These are phyloP conservation scores for Magnaporthiopsis poae DNA, from an alignment of 2,329 filamentous ascomycete species.

Conservation along the genomic window DNA sequence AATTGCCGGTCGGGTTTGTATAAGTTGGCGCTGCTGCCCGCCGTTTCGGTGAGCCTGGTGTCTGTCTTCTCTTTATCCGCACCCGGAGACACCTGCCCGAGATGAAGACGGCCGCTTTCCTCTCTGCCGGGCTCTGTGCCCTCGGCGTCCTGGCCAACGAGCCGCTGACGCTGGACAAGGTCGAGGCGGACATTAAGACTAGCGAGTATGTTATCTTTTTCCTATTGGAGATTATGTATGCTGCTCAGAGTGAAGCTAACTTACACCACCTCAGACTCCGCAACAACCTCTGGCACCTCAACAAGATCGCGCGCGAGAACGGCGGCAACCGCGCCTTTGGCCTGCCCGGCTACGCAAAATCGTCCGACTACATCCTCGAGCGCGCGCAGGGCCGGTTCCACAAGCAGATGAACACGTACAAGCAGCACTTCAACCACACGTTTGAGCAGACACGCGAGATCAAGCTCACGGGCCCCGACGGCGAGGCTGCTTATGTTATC, in stretches of 20 bases:
- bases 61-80: background rate
- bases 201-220: constrained; percentile 21
- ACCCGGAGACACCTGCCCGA: background rate
- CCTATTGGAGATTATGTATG: background rate
- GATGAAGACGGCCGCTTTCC: constrained; percentile 3
- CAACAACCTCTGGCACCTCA: constrained; percentile 42
- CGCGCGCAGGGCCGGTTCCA: constrained; percentile 29
- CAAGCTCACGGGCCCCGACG: constrained; percentile 33
- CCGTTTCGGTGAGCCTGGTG: background rate
- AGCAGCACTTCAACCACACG: constrained; percentile 37
- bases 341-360: constrained; percentile 47
- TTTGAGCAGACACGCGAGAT: constrained; percentile 34
- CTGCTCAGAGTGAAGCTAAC: background rate
- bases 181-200: constrained; percentile 29
- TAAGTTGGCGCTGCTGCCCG: background rate
- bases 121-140: constrained; percentile 3
- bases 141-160: constrained; percentile 19
- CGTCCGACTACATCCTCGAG: constrained; percentile 45
- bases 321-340: constrained; percentile 53
- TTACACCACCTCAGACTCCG: constrained; percentile 31
- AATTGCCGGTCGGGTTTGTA: background rate
- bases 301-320: constrained; percentile 44
- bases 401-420: constrained; percentile 32
- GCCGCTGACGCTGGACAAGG: constrained; percentile 28
- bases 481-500: constrained; percentile 32